These are phyloP conservation scores for Elymus sibiricus DNA, from an alignment of 176 grass and related monocot genomes.

Conservation along the genomic window DNA sequence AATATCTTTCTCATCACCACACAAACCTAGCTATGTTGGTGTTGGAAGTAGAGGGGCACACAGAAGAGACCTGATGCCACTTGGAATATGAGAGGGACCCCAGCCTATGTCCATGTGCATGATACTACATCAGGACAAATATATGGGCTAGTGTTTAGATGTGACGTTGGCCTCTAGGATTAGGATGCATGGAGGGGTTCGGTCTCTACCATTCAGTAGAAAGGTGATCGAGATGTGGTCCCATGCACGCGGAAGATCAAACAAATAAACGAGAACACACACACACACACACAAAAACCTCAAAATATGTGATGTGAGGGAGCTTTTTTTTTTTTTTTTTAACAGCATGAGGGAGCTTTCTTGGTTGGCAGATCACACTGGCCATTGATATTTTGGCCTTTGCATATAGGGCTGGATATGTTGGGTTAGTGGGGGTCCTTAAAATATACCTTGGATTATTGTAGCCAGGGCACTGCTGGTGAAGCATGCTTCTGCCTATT, in stretches of 20 bases:
- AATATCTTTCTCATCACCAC: constrained; percentile 27
- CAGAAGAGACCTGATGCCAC: constrained; percentile 15
- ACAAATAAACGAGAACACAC: not conserved
- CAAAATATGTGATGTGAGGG: constrained; percentile 16
- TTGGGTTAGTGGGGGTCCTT: constrained; percentile 55
- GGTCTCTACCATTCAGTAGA: constrained; percentile 28
- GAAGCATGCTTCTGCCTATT: not conserved
- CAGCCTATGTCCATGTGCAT: not conserved
- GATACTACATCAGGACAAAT: constrained; percentile 16
- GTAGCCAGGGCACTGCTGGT: not conserved
- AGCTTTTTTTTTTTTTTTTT: no score
- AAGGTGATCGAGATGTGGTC: constrained; percentile 19
- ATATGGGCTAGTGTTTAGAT: constrained; percentile 46
- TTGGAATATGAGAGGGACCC: constrained; percentile 34
- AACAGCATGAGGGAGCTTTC: constrained; percentile 33
- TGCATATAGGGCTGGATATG: constrained; percentile 39
- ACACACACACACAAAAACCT: constrained; percentile 9
- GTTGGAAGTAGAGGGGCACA: constrained; percentile 25
- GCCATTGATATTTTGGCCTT: constrained; percentile 34
- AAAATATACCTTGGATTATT: constrained; percentile 51
- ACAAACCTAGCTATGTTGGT: not conserved
- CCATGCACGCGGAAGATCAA: constrained; percentile 25
- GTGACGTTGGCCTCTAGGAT: constrained; percentile 22
- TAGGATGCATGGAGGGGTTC: not conserved
- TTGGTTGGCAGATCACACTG: constrained; percentile 31